Base-by-base conservation (phyloP, 495 filamentous ascomycete species). In the Penicillium lagena region DNA sequence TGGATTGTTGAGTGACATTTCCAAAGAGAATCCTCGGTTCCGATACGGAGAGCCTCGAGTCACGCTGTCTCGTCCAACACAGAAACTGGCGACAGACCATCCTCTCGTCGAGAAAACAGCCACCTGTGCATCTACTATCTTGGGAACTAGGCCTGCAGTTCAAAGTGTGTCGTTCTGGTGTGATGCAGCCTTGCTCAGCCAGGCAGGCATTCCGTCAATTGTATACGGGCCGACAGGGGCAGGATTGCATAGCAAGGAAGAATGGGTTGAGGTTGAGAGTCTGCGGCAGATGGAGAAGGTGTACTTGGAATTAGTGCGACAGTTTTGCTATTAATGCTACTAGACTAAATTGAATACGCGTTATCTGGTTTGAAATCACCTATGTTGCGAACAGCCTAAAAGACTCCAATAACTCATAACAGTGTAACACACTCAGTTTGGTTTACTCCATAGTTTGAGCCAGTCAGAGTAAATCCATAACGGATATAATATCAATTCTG, bases 211-310 rank as follows among this genome's bases (percentile, higher is more conserved):
- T 33, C 62, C 68, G 4, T 54, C 62, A 0, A 52, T 76, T 31
- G 55, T 77, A 7, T 71, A 62, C 46, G 71, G 71, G 0, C 68
- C 70, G 7, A 44, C 43, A 12, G 73, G 72, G 0, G 56, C 60
- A 9, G 73, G 71, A 0, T 46, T 71, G 7, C 72, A 77, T 43
- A 56, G 55, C 7, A 71, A 68, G 37, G 66, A 71, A 44, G 71
- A 77, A 50, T 74, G 63, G 60, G 67, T 72, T 1, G 59, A 67
- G 29, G 62, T 64, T 2, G 43, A 66, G n/a, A 69, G 59, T 42
- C 22, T 70, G 12, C 34, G 40, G 35, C 42, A 62, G 38, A 48
- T 62, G 39, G 42, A 56, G 40, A 39, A 45, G 35, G 46, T 57
- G 3, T 63, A 56, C 40, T 50, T 39, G 9, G 37, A 41, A 12